Percentiles rank a stretch among this genome's conserved stretches.
Evolutionary conservation across 805 yeast genomes (phyloP).

Genomic region (Candida berthetii): DNA sequence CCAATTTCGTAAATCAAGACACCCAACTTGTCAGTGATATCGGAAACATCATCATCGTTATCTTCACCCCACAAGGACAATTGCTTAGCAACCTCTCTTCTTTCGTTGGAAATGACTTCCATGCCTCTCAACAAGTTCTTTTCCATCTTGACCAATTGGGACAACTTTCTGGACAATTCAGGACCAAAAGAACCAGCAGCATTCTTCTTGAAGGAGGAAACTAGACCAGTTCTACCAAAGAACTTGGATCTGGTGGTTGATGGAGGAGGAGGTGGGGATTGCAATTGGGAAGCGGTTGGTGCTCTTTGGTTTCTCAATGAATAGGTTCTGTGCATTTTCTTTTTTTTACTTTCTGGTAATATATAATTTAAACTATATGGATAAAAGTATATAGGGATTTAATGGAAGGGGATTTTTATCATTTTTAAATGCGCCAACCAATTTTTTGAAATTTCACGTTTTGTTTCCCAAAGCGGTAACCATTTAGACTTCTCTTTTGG

Average conservation of each 20-base stretch:
- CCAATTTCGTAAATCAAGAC: conserved; percentile 78
- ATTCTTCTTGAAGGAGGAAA: conserved; percentile 56
- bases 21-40: conserved; percentile 83
- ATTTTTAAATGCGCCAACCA: too few species aligned
- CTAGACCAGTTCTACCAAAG: conserved; percentile 74
- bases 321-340: conserved; percentile 92
- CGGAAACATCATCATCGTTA: conserved; percentile 80
- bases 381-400: too few species aligned
- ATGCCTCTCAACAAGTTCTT: conserved; percentile 75
- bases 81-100: conserved; percentile 79
- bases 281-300: conserved; percentile 94
- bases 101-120: conserved; percentile 71
- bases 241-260: conserved; percentile 81
- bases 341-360: too few species aligned
- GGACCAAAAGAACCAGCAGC: conserved; percentile 81
- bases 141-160: conserved; percentile 74
- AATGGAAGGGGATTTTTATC: too few species aligned
- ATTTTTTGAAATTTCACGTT: too few species aligned
- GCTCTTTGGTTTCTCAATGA: conserved; percentile 93
- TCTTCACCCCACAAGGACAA: conserved; percentile 83
- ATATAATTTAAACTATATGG: too few species aligned
- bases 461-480: too few species aligned
- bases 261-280: conserved; percentile 93
- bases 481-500: too few species aligned
- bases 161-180: conserved; percentile 67